Evolutionary conservation across 768 basidiomycete species (phyloP).

Genomic region (Lentinula raphanica): DNA sequence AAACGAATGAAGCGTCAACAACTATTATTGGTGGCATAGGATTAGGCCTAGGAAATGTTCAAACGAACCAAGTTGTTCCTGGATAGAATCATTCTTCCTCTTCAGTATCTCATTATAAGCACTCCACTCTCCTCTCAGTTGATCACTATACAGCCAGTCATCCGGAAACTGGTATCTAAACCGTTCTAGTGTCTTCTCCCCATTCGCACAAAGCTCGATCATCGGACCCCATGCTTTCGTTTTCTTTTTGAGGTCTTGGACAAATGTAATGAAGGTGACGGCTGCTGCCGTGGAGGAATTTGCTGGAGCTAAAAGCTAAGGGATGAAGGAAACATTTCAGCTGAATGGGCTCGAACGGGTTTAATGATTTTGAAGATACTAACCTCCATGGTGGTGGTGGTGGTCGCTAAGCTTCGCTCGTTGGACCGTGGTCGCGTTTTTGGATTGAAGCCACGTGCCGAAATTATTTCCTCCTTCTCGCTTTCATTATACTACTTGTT

Average conservation of each 20-base stretch:
- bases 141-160: conserved; percentile 98
- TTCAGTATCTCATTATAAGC: conserved; percentile 97
- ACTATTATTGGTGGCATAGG: neutral
- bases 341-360: no score
- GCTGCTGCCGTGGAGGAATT: conserved; percentile 96
- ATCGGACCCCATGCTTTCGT: conserved; percentile 95
- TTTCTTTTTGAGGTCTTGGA: conserved; percentile 97
- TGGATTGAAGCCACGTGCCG: conserved; percentile 2
- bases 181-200: conserved; percentile 95
- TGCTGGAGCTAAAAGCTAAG: conserved; percentile 63
- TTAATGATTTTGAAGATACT: no score
- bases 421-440: conserved; percentile 28
- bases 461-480: neutral
- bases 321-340: neutral
- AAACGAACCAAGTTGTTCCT: conserved; percentile 91
- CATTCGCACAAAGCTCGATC: conserved; percentile 90
- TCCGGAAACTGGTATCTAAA: conserved; percentile 96
- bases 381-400: conserved; percentile 38
- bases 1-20: neutral
- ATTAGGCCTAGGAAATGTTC: neutral
- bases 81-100: conserved; percentile 96
- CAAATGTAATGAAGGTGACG: conserved; percentile 98
- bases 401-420: no score
- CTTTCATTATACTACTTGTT: neutral
- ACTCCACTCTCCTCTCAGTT: conserved; percentile 96